Evolutionary conservation across 23 red algal genomes (phyloP).

Genomic region (Gracilaria gracilis): DNA sequence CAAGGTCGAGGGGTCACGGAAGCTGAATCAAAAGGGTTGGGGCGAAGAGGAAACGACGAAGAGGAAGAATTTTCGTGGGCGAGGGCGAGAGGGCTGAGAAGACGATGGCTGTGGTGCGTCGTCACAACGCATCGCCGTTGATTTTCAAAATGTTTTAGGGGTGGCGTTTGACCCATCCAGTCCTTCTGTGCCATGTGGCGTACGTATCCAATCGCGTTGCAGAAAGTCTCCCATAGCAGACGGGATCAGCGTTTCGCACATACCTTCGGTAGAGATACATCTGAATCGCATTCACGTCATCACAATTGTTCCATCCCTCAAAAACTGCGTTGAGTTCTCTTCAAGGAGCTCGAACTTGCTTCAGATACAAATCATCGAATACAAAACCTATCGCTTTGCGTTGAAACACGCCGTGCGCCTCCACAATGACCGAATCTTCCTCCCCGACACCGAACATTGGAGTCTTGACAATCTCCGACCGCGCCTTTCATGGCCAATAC

Average conservation of each 20-base stretch:
- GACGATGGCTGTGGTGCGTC: not conserved
- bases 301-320: too few species aligned
- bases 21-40: not conserved
- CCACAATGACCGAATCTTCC: not conserved
- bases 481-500: constrained; percentile 71
- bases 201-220: not conserved
- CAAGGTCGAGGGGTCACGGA: not conserved
- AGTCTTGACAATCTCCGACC: constrained; percentile 76
- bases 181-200: not conserved
- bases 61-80: too few species aligned
- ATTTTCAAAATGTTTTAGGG: not conserved
- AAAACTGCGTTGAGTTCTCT: too few species aligned
- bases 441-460: constrained; percentile 44
- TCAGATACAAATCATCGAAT: not conserved
- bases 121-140: not conserved
- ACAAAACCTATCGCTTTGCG: not conserved
- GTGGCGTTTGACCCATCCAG: not conserved
- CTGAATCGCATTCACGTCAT: too few species aligned
- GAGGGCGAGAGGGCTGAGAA: too few species aligned
- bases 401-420: too few species aligned
- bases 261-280: too few species aligned
- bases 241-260: not conserved
- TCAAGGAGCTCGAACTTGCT: too few species aligned
- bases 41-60: not conserved
- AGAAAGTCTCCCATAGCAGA: not conserved